Evolutionary conservation across 345 rosid species (phyloP).

Genomic region (Moricandia arvensis): DNA sequence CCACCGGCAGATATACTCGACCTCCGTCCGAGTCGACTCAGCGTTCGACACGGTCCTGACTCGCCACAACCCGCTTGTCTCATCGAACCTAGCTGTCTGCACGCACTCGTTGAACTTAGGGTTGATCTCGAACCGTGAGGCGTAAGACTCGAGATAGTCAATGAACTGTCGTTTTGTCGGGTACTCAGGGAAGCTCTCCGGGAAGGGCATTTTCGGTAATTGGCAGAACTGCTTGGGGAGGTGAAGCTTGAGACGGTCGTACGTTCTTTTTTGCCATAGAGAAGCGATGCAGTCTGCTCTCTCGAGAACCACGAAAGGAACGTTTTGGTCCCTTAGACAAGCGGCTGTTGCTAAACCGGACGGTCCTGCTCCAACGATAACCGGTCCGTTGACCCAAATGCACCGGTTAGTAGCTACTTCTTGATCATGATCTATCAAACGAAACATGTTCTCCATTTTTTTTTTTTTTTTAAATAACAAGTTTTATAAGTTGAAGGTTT

Average conservation of each 20-base stretch:
- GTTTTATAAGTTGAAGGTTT: neutral
- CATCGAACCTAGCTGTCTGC: constrained; percentile 71
- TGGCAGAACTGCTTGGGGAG: constrained; percentile 81
- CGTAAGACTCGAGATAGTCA: constrained; percentile 70
- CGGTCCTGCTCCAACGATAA: constrained; percentile 85
- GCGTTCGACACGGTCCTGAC: constrained; percentile 50
- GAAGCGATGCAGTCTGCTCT: constrained; percentile 85
- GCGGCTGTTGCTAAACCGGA: constrained; percentile 80
- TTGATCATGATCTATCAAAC: constrained; percentile 41
- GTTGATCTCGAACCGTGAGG: constrained; percentile 57
- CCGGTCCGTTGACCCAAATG: constrained; percentile 66
- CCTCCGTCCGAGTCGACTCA: constrained; percentile 49
- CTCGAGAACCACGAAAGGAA: constrained; percentile 75
- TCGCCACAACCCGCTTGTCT: constrained; percentile 78
- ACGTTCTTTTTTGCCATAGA: constrained; percentile 75
- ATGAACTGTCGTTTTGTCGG: constrained; percentile 71
- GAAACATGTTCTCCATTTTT: constrained; percentile 48
- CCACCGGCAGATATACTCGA: constrained; percentile 89
- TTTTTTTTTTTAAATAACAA: neutral
- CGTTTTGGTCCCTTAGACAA: constrained; percentile 66
- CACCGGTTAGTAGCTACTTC: constrained; percentile 47
- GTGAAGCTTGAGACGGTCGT: constrained; percentile 83
- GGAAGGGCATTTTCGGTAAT: constrained; percentile 74
- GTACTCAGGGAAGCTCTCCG: constrained; percentile 70
- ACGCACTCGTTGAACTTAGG: constrained; percentile 88